Base-by-base conservation (phyloP, 106 monocot species). In the Apostasia ramifera region DNA sequence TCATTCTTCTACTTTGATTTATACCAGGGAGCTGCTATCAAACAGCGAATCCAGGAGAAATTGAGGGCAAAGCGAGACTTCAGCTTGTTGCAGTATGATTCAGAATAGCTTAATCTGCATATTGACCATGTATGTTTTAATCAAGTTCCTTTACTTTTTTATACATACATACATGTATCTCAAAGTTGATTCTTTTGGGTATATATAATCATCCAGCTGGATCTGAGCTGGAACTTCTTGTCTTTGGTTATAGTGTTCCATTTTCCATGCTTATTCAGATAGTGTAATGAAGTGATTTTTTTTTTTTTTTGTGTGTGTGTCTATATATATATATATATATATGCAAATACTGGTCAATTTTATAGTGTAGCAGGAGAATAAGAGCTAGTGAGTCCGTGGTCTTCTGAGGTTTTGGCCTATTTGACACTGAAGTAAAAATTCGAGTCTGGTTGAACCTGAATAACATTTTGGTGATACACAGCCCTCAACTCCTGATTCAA, bases 41-140 rank as follows among this genome's bases (percentile, higher is more conserved):
- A 71, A 73, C 82, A 89, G 61, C 66, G 75, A 44, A 82, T 89
- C 56, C 79, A 82, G 47, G 85, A 85, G 75, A 70, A 83, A 14
- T 38, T 70, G 53, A 79, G 46, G 63, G 75, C 67, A 0, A 81
- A 84, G 50, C 76, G 54, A 61, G 79, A 76, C 44, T 85, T 89
- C 48, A 82, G 74, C 43, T 60, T 89, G 55, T 47, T 89, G 64
- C 89, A 83, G 62, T 85, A 89, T n/a, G 89, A 89, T 7, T 79
- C 80, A 42, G 81, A 79, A 9, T 55, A 81, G 26, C 0, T 13
- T 48, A 51, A 52, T 5, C 7, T 66, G 66, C 26, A 26, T 26
- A 26, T 26, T 26, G 26, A 26, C 26, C 26, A 26, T 26, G 26
- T 26, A 26, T 26, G 26, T 26, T 26, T 26, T 26, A 26, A 26